Base-by-base conservation (phyloP, 208 protist genomes). In the Leishmania gerbilli region DNA sequence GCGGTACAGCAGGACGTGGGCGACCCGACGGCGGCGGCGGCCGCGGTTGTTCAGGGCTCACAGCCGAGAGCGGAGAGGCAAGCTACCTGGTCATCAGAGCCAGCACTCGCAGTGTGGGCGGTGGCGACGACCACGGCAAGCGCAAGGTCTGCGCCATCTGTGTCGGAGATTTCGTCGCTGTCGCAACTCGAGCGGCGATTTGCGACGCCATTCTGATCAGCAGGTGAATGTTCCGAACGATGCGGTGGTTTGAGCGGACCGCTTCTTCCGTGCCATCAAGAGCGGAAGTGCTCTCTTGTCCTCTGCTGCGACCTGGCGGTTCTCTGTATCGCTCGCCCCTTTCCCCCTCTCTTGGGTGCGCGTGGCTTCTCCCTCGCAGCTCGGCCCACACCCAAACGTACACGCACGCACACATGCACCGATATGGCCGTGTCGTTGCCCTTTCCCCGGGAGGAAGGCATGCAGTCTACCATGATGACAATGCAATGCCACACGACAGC, bases 121-220 rank as follows among this genome's bases (percentile, higher is more conserved):
- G 67, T 27, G 27, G 42, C 60, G 55, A 60, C 75, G 71, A 3
- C 47, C 47, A 27, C 62, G 3, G 60, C 45, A 69, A 79, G 64
- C n/a, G 45, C 64, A 17, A 42, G 58, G 37, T 81, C 76, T 34
- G 82, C 55, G 37, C 69, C 74, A 34, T 81, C 77, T 31, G 67
- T 80, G 9, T 82, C 79, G 5, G 81, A 72, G 45, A 78, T 79
- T 17, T 88, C 84, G 21, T 84, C 84, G 7, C 75, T 88, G 64
- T 82, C 84, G 42, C 78, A 80, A 37, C 74, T 88, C 37, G 81
- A 85, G 62, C 60, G 60, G 15, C 77, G 77, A 1, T 77, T 87
- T 47, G 64, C 77, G 15, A 45, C 58, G 37, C 84, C 76, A 34
- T 83, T 88, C 21, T 83, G 68, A 77, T 78, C 37, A 74, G 17